Percentiles rank a stretch among this genome's conserved stretches.
Conservation (phyloP, 495 filamentous ascomycete genomes). For the Penicillium crystallinum region DNA sequence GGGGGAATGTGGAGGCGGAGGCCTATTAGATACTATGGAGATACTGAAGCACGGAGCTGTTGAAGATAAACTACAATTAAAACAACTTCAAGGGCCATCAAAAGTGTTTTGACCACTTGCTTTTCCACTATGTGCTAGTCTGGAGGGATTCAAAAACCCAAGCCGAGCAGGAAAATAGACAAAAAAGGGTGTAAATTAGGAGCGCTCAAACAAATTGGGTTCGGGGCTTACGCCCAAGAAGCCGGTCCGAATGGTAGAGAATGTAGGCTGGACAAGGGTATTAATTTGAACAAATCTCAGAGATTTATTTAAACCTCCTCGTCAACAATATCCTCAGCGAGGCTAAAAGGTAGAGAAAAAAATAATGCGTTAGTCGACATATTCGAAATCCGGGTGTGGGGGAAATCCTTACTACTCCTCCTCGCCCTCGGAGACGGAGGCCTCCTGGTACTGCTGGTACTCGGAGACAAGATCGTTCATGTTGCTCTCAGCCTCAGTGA, state of each 20-base stretch:
- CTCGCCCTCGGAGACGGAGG: conserved; percentile 72
- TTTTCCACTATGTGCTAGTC: conserved; percentile 43
- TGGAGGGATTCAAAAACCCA: conserved; percentile 23
- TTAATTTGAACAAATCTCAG: conserved; percentile 40
- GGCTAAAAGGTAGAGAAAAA: conserved; percentile 6
- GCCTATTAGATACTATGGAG: background rate
- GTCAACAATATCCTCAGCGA: conserved; percentile 41
- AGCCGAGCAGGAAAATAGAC: conserved; percentile 36
- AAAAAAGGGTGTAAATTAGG: conserved; percentile 35
- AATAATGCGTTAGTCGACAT: conserved; percentile 11
- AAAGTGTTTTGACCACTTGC: conserved; percentile 24
- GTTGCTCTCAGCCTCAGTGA: conserved; percentile 99
- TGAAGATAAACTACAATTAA: background rate
- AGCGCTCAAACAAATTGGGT: conserved; percentile 43
- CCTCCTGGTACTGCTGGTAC: conserved; percentile 99
- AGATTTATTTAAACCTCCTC: conserved; percentile 37
- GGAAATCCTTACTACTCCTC: conserved; percentile 54
- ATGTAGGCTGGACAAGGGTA: conserved; percentile 41
- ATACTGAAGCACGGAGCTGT: too few species aligned
- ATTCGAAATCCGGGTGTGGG: background rate
- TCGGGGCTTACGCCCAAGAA: conserved; percentile 24
- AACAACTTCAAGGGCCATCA: background rate
- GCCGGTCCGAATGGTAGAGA: conserved; percentile 28
- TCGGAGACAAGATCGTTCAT: conserved; percentile 99
- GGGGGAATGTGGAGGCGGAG: background rate